Evolutionary conservation across 805 yeast species (phyloP).

Genomic region (Priceomyces castillae): DNA sequence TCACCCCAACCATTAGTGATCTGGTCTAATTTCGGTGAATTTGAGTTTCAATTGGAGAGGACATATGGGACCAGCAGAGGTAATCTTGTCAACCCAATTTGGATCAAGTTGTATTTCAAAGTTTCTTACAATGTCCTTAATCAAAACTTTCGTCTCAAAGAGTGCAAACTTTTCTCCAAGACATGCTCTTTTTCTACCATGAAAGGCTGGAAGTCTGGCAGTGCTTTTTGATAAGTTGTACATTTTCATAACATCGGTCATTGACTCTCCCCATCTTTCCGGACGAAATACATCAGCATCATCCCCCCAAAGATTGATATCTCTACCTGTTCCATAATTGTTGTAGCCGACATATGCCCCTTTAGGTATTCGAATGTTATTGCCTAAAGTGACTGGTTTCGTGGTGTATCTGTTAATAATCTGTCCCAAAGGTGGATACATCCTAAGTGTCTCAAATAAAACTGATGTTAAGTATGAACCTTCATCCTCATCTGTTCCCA

Average conservation of each 20-base stretch:
- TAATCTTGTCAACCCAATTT: constrained; percentile 47
- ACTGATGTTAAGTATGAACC: constrained; percentile 32
- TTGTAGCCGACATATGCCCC: constrained; percentile 56
- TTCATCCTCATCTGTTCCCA: constrained; percentile 6
- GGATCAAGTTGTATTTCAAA: constrained; percentile 39
- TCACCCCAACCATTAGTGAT: too few species aligned
- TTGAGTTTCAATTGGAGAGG: constrained; percentile 39
- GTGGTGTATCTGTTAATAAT: constrained; percentile 51
- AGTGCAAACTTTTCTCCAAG: constrained; percentile 59
- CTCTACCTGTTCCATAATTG: constrained; percentile 51
- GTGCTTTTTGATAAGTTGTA: constrained; percentile 45
- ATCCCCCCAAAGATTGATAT: constrained; percentile 42
- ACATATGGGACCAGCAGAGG: constrained; percentile 59
- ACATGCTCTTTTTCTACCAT: constrained; percentile 60
- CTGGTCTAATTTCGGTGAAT: constrained; percentile 11
- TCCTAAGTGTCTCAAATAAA: constrained; percentile 47
- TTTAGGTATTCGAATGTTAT: constrained; percentile 43
- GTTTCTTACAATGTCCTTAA: constrained; percentile 33
- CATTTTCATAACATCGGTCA: constrained; percentile 33
- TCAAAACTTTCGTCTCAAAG: constrained; percentile 39
- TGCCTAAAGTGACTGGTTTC: constrained; percentile 36
- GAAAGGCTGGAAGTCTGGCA: constrained; percentile 51
- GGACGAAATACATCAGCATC: constrained; percentile 46
- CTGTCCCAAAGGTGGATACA: constrained; percentile 56
- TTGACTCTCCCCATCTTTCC: constrained; percentile 48